Evolutionary conservation across 73 alveolate genomes (phyloP).

Genomic region (Blepharisma japonicum): DNA sequence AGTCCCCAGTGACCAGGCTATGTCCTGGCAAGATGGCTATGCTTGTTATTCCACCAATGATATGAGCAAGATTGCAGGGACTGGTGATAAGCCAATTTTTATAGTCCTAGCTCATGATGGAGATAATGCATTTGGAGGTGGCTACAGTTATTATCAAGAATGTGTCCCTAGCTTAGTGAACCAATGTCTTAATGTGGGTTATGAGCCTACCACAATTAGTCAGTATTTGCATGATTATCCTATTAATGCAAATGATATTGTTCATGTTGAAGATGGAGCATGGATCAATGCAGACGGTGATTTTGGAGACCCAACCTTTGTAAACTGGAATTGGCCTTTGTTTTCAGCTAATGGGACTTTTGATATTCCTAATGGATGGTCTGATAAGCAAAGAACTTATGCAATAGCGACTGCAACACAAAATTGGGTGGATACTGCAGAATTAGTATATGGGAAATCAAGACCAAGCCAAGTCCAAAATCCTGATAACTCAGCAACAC

Average conservation of each 20-base stretch:
- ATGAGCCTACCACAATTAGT: slow-evolving; percentile 14
- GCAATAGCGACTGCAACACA: slow-evolving; percentile 23
- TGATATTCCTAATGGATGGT: slow-evolving; percentile 24
- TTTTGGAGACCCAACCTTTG: slow-evolving; percentile 29
- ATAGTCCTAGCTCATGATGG: slow-evolving; percentile 27
- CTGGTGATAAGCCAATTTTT: slow-evolving; percentile 7
- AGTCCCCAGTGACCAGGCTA: slow-evolving; percentile 20
- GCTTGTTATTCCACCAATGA: background rate
- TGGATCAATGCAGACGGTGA: slow-evolving; percentile 28
- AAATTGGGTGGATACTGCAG: slow-evolving; percentile 27
- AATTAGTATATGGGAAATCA: background rate
- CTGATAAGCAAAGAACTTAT: slow-evolving; percentile 21
- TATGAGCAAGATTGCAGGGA: background rate
- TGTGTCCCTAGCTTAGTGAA: background rate
- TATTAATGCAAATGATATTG: slow-evolving; percentile 12
- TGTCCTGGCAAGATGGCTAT: slow-evolving; percentile 27
- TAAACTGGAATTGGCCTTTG: slow-evolving; percentile 30
- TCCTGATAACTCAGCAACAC: slow-evolving; percentile 12
- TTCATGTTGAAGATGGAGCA: slow-evolving; percentile 25
- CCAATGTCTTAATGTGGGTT: background rate
- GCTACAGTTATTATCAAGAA: background rate
- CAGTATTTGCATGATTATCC: slow-evolving; percentile 25
- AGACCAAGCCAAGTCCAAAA: background rate
- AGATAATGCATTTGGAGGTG: slow-evolving; percentile 28
- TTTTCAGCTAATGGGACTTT: slow-evolving; percentile 6